These are phyloP conservation scores for Theileria parva DNA, from an alignment of 169 alveolate species.

Conservation along the genomic window DNA sequence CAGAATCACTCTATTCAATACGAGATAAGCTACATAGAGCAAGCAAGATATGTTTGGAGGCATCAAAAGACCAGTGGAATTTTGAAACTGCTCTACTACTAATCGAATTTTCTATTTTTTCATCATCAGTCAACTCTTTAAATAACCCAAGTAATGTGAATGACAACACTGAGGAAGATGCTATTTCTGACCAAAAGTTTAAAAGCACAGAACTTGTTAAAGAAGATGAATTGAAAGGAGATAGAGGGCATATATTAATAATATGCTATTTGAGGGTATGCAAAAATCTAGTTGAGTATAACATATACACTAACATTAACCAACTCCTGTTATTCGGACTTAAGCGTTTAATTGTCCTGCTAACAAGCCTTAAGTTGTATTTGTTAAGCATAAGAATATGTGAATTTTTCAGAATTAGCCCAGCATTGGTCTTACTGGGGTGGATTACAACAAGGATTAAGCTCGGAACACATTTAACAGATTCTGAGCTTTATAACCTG, in stretches of 20 bases:
- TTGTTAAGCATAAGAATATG: conserved; percentile 31
- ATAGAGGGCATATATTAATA: conserved; percentile 6
- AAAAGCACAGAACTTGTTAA: conserved; percentile 29
- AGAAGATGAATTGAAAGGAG: conserved; percentile 13
- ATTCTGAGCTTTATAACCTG: conserved; percentile 32
- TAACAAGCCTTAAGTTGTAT: conserved; percentile 34
- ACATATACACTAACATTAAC: conserved; percentile 23
- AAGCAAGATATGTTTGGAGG: conserved; percentile 72
- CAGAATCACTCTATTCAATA: conserved; percentile 77
- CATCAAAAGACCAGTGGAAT: conserved; percentile 73
- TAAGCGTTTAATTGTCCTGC: conserved; percentile 17
- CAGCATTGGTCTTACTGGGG: conserved; percentile 22
- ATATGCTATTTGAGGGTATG: conserved; percentile 9
- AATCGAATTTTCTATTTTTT: conserved; percentile 67
- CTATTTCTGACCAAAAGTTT: background rate
- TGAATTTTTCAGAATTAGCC: conserved; percentile 38
- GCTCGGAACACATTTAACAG: conserved; percentile 52
- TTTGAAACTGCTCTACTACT: conserved; percentile 58
- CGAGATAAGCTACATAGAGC: conserved; percentile 74
- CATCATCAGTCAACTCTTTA: conserved; percentile 23
- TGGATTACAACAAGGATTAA: conserved; percentile 57
- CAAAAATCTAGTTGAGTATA: background rate
- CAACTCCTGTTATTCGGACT: conserved; percentile 47
- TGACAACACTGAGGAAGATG: background rate
- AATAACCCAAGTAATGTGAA: background rate